Conservation (phyloP, 1,284 basidiomycete species). For the Vanrija pseudolonga region DNA sequence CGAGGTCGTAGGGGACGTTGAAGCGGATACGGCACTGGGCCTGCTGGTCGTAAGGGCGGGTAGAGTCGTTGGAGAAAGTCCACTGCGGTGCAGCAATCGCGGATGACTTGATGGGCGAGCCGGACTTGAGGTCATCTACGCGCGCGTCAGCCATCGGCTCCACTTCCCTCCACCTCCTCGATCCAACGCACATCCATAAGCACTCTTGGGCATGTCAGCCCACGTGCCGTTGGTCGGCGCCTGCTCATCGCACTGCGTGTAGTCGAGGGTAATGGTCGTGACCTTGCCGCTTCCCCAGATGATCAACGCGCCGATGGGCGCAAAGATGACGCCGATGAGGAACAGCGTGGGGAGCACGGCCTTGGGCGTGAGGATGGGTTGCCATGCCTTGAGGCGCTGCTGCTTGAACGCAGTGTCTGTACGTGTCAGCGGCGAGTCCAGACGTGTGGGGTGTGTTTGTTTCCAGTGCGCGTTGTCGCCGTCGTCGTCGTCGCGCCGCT, state of each 20-base stretch:
- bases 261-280: slow-evolving; percentile 91
- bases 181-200: slow-evolving; percentile 63
- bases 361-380: slow-evolving; percentile 96
- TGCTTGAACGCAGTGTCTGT: slow-evolving; percentile 97
- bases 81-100: slow-evolving; percentile 59
- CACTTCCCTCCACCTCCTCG: slow-evolving; percentile 7
- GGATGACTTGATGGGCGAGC: slow-evolving; percentile 58
- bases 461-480: too few species aligned
- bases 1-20: slow-evolving; percentile 72
- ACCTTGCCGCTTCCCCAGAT: slow-evolving; percentile 85
- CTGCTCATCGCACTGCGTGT: slow-evolving; percentile 78
- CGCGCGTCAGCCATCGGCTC: not conserved
- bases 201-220: slow-evolving; percentile 59
- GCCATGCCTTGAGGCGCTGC: slow-evolving; percentile 99
- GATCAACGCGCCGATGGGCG: slow-evolving; percentile 89
- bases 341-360: slow-evolving; percentile 96
- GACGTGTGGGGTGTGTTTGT: not conserved
- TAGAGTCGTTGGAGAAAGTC: slow-evolving; percentile 57
- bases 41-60: slow-evolving; percentile 53
- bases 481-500: not conserved
- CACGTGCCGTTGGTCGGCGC: slow-evolving; percentile 57
- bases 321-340: slow-evolving; percentile 89
- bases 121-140: slow-evolving; percentile 37
- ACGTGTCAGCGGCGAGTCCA: slow-evolving; percentile 1
- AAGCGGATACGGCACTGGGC: slow-evolving; percentile 74